Evolutionary conservation across 768 basidiomycete genomes (phyloP).

Genomic region (Galerina sulciceps): DNA sequence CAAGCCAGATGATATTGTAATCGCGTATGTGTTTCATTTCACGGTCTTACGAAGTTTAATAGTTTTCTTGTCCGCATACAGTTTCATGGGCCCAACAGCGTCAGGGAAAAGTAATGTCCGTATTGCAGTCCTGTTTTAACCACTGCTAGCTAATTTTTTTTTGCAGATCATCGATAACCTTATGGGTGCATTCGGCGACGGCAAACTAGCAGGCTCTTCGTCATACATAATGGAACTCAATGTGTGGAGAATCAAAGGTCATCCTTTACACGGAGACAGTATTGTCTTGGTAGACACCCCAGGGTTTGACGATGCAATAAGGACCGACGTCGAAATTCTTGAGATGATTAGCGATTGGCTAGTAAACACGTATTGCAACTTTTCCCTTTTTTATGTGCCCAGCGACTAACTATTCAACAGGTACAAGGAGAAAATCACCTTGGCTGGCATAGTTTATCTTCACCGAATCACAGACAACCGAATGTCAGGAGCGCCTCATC

Average conservation of each 20-base stretch:
- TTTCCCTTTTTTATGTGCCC: not conserved
- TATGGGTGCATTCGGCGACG: constrained; percentile 13
- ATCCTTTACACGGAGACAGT: constrained; percentile 22
- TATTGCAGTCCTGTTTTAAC: not conserved
- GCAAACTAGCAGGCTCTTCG: not conserved
- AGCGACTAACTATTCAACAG: constrained; percentile 9
- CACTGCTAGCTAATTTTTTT: not conserved
- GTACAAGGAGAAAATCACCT: constrained; percentile 19
- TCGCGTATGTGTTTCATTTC: constrained; percentile 18
- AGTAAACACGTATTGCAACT: constrained; percentile 15
- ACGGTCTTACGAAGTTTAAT: not conserved
- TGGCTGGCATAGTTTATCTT: constrained; percentile 45
- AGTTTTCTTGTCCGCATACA: not conserved
- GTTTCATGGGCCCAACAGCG: constrained; percentile 31
- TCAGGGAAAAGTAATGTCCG: constrained; percentile 34
- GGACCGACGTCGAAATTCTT: constrained; percentile 38
- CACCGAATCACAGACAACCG: constrained; percentile 46
- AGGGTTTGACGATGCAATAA: constrained; percentile 37
- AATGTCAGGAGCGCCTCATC: constrained; percentile 42
- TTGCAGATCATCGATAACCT: constrained; percentile 29
- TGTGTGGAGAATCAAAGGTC: constrained; percentile 29
- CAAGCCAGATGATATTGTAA: constrained; percentile 23
- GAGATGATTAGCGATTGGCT: constrained; percentile 39
- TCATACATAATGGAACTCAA: constrained; percentile 40
- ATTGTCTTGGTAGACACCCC: constrained; percentile 44